Evolutionary conservation across 1,139 yeast species (phyloP), one percentile per base, ranked within the genome.

Genomic region (Taiozyma sp.): DNA sequence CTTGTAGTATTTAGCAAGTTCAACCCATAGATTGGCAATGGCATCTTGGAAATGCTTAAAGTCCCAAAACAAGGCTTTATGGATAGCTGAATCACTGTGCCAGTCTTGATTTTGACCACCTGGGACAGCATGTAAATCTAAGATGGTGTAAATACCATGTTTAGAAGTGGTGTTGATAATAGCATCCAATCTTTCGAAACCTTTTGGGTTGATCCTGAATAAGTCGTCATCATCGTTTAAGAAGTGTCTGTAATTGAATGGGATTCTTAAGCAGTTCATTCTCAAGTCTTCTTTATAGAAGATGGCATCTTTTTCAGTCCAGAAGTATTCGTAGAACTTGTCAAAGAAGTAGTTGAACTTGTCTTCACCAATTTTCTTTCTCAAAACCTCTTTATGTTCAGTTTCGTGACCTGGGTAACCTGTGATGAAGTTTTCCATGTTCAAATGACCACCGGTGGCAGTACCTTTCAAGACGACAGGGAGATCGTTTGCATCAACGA

Each of bases 101-200:
- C 61, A 58, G 42, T 53, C 60, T 49, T 56, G 60, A 48, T 56
- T 58, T 49, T 58, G 61, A 16, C 61, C 61, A 50, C 61, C 61
- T 40, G 61, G 61, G 16, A 32, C 48, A 21, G 60, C 53, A 39
- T 58, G 61, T 4, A 58, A 43, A 43, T 58, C 61, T 40, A 57
- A 42, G 35, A 57, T 53, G 44, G 58, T 53, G 48, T 57, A 57
- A 30, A 57, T 56, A 4, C 58, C 60, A 45, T 57, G 56, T 49
- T 57, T 57, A 14, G 59, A 32, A 41, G 54, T 48, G 7, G 59
- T 50, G 40, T 56, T 50, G 30, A 57, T 47, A 11, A 55, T 42
- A 5, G 55, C 53, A 42, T 57, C 56, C 37, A 57, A 45, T 45
- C 52, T 46, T 43, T 55, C 50, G 37, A 57, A 57, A 2, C 61